These are phyloP conservation scores for Diutina neorugosa DNA, from an alignment of 1,139 yeast genomes.

Conservation along the genomic window DNA sequence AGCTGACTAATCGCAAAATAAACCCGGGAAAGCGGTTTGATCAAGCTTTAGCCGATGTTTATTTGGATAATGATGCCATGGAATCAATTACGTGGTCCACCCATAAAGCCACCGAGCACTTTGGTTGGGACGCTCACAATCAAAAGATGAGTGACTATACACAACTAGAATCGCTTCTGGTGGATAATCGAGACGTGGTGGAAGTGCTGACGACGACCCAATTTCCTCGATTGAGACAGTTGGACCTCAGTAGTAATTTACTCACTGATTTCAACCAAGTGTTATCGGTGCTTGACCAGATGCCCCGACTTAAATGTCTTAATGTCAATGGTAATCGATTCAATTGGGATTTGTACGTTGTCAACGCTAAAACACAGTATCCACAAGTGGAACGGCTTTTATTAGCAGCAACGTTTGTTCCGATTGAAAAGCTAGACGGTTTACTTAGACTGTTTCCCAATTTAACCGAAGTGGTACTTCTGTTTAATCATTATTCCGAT, in stretches of 20 bases:
- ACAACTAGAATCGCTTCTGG: slow-evolving; percentile 29
- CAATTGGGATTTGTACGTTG: not conserved
- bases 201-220: not conserved
- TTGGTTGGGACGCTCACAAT: slow-evolving; percentile 52
- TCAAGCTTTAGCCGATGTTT: slow-evolving; percentile 38
- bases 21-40: slow-evolving; percentile 20
- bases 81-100: slow-evolving; percentile 26
- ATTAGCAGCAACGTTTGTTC: not conserved
- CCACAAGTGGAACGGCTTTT: not conserved
- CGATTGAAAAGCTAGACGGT: not conserved
- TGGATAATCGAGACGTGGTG: slow-evolving; percentile 5
- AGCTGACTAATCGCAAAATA: slow-evolving; percentile 23
- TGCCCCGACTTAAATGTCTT: slow-evolving; percentile 30
- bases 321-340: slow-evolving; percentile 58
- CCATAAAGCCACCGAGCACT: slow-evolving; percentile 42
- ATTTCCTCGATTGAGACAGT: slow-evolving; percentile 19
- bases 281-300: slow-evolving; percentile 18
- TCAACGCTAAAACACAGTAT: not conserved
- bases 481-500: not conserved
- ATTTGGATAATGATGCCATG: slow-evolving; percentile 19
- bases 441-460: not conserved
- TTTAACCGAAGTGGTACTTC: not conserved
- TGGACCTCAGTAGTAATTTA: slow-evolving; percentile 58
- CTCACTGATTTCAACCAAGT: slow-evolving; percentile 30
- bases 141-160: slow-evolving; percentile 33